Conservation (phyloP, 2,329 filamentous ascomycete species). For the Claviceps humidiphila region DNA sequence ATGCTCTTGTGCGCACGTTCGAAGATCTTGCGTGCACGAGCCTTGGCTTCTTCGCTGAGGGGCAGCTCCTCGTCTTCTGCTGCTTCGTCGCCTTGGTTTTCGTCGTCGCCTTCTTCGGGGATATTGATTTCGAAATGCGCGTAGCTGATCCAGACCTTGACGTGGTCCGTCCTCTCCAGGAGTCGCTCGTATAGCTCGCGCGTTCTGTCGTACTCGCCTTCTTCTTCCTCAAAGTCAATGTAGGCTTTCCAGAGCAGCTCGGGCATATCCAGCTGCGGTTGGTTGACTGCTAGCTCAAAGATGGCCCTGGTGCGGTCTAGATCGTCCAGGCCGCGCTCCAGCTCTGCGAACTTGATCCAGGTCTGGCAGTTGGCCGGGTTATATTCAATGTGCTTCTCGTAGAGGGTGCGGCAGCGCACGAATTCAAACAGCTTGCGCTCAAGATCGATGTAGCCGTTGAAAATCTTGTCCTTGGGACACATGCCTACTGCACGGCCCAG, state of each 20-base stretch:
- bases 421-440: conserved; percentile 95
- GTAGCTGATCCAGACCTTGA: conserved; percentile 98
- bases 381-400: conserved; percentile 88
- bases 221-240: conserved; percentile 96
- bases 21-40: conserved; percentile 70
- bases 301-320: conserved; percentile 78
- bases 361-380: conserved; percentile 82
- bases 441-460: conserved; percentile 84
- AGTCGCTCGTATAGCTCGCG: conserved; percentile 78
- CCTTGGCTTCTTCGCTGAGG: conserved; percentile 73
- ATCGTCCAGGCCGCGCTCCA: conserved; percentile 86
- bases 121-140: conserved; percentile 97
- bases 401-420: conserved; percentile 74
- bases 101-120: conserved; percentile 53
- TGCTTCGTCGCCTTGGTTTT: conserved; percentile 15
- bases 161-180: conserved; percentile 88
- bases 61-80: conserved; percentile 49
- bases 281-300: conserved; percentile 77
- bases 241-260: conserved; percentile 96
- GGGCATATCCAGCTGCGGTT: conserved; percentile 85
- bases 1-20: conserved; percentile 73
- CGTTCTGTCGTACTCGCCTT: conserved; percentile 77
- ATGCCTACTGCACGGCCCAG: conserved; percentile 82
- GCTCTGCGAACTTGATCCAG: conserved; percentile 92
- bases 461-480: conserved; percentile 92